A percentile compares a stretch with the other conserved stretches of the same genome.
phyloP scores from a whole-genome alignment of 1,284 basidiomycete species.

The Ganoderma sinense region DNA sequence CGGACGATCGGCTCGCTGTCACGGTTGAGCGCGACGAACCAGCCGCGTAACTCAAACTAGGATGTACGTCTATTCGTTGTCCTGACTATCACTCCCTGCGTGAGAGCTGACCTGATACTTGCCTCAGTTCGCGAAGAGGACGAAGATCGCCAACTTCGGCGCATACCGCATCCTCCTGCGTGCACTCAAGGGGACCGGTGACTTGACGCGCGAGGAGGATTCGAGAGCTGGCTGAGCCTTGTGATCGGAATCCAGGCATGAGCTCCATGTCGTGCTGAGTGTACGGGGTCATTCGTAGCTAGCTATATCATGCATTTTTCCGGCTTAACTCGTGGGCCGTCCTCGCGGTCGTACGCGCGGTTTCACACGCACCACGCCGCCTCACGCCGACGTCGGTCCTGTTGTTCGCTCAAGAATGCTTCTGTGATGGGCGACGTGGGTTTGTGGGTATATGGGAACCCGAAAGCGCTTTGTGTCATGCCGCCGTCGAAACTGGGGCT shows the following conservation, averaged over 20 bases:
- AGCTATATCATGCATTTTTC: neutral
- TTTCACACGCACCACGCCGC: neutral
- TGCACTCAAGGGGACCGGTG: conserved; percentile 64
- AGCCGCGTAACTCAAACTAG: conserved; percentile 47
- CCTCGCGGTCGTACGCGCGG: neutral
- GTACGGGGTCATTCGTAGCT: neutral
- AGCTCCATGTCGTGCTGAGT: neutral
- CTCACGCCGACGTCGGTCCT: neutral
- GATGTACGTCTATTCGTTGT: conserved; percentile 36
- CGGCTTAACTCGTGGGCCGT: neutral
- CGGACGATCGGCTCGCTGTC: conserved; percentile 49
- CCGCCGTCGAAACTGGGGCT: neutral
- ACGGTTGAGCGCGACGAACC: conserved; percentile 44
- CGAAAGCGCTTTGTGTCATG: neutral
- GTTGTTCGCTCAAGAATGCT: neutral
- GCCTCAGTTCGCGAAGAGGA: conserved; percentile 63
- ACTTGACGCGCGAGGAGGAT: conserved; percentile 61
- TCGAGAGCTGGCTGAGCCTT: conserved; percentile 61
- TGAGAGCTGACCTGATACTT: conserved; percentile 16
- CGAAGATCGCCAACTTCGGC: conserved; percentile 65
- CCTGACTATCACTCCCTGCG: conserved; percentile 14
- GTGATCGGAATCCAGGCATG: conserved; percentile 42
- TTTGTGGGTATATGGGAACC: neutral
- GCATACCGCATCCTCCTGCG: conserved; percentile 66
- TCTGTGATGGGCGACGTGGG: neutral